A percentile compares a stretch with the other conserved stretches of the same genome.
Evolutionary conservation across 2,329 filamentous ascomycete species (phyloP).

Genomic region (Fusarium sp.): DNA sequence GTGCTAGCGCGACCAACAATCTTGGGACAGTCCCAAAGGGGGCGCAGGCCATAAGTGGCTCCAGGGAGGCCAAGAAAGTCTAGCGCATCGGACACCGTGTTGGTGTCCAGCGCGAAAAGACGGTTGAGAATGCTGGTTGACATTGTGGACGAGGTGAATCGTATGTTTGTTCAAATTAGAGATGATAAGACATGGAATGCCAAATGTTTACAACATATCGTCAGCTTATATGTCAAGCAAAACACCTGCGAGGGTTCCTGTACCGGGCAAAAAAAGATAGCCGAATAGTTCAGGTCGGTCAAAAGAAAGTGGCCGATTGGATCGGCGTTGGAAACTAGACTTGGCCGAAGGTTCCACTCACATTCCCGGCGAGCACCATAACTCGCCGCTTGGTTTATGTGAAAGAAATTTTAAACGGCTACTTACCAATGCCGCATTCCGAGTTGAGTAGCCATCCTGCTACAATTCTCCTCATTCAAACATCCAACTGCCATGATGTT

Average conservation of each 20-base stretch:
- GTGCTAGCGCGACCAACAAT: conserved; percentile 35
- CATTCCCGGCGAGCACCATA: not conserved
- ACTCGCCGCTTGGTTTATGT: not conserved
- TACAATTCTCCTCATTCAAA: not conserved
- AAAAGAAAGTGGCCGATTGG: not conserved
- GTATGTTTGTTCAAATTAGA: not conserved
- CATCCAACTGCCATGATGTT: not conserved
- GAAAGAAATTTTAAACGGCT: not conserved
- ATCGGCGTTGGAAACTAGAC: not conserved
- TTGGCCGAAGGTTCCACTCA: not conserved
- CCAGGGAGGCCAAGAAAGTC: conserved; percentile 32
- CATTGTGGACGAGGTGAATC: not conserved
- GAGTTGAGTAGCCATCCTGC: not conserved
- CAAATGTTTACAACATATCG: not conserved
- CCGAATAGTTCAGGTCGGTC: not conserved
- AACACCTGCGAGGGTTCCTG: not conserved
- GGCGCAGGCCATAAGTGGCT: conserved; percentile 30
- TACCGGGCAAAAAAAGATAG: not conserved
- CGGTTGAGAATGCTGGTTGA: conserved; percentile 7
- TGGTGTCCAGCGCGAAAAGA: conserved; percentile 30
- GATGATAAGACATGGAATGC: not conserved
- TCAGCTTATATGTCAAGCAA: not conserved
- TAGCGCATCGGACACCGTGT: conserved; percentile 36
- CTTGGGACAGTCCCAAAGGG: conserved; percentile 36
- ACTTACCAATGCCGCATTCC: not conserved